Percentiles rank a stretch among this genome's conserved stretches.
Evolutionary conservation across 2,329 filamentous ascomycete genomes (phyloP).

Genomic region (Cladophialophora psammophila): DNA sequence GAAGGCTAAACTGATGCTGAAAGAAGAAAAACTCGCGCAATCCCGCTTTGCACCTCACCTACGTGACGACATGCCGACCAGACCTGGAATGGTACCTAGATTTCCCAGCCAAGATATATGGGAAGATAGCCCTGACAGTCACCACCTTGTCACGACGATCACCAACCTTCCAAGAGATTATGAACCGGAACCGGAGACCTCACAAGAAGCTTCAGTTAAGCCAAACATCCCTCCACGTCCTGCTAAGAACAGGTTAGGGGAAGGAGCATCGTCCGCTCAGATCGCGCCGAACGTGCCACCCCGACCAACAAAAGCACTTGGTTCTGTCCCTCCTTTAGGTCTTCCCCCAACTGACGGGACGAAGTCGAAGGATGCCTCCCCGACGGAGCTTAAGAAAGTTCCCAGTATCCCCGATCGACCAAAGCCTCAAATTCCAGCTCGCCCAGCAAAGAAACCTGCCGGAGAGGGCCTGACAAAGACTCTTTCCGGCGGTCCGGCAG

Average conservation of each 20-base stretch:
- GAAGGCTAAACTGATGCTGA: slow-evolving; percentile 49
- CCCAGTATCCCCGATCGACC: slow-evolving; percentile 64
- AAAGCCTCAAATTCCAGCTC: slow-evolving; percentile 71
- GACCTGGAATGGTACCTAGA: slow-evolving; percentile 68
- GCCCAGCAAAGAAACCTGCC: slow-evolving; percentile 63
- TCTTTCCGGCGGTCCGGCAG: slow-evolving; percentile 51
- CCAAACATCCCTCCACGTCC: slow-evolving; percentile 44
- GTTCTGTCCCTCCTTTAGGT: slow-evolving; percentile 45
- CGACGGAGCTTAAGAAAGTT: slow-evolving; percentile 59
- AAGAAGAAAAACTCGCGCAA: slow-evolving; percentile 44
- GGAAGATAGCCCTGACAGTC: slow-evolving; percentile 90
- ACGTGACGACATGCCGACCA: slow-evolving; percentile 54
- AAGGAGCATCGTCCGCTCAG: slow-evolving; percentile 36
- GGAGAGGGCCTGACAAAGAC: slow-evolving; percentile 48
- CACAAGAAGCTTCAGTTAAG: slow-evolving; percentile 40
- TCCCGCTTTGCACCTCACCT: slow-evolving; percentile 57
- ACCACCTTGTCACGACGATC: slow-evolving; percentile 79
- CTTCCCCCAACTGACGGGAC: slow-evolving; percentile 41
- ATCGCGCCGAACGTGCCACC: slow-evolving; percentile 42
- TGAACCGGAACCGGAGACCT: slow-evolving; percentile 56
- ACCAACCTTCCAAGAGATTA: slow-evolving; percentile 55
- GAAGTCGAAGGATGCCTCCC: slow-evolving; percentile 46
- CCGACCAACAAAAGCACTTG: slow-evolving; percentile 45
- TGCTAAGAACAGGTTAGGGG: slow-evolving; percentile 39
- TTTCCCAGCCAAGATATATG: slow-evolving; percentile 94